Conservation (phyloP, 139 green algal genomes). For the Chlamydomonas incerta region DNA sequence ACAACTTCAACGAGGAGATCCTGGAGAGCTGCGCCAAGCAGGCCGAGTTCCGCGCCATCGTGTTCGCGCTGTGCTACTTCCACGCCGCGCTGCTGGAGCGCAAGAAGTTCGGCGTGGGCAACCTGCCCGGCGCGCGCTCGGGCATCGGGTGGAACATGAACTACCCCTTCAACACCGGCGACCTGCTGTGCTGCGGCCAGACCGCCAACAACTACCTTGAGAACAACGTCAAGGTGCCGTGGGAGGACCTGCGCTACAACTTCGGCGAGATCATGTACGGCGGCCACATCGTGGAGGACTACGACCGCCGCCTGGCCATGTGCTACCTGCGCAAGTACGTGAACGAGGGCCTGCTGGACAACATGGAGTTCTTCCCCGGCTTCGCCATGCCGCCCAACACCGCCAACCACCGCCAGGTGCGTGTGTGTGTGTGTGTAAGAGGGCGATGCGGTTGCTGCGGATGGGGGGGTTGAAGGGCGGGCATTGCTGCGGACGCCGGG, state of each 20-base stretch:
- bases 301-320: constrained; percentile 87
- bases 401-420: constrained; percentile 76
- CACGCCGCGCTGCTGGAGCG: constrained; percentile 90
- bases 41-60: constrained; percentile 85
- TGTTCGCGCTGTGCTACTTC: constrained; percentile 95
- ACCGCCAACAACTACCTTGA: constrained; percentile 92
- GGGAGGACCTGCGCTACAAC: constrained; percentile 92
- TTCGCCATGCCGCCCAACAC: constrained; percentile 78
- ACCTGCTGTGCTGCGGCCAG: constrained; percentile 90
- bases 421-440: too few relatives aligned
- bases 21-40: constrained; percentile 90
- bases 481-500: too few relatives aligned
- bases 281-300: constrained; percentile 95
- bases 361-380: constrained; percentile 83
- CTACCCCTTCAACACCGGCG: constrained; percentile 95
- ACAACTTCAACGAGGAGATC: constrained; percentile 88
- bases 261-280: constrained; percentile 98
- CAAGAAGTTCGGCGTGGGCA: constrained; percentile 96
- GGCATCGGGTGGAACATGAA: constrained; percentile 97
- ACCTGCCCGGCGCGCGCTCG: constrained; percentile 76
- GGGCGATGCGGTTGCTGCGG: too few relatives aligned
- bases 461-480: too few relatives aligned
- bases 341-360: constrained; percentile 86
- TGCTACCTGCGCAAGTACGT: constrained; percentile 76
- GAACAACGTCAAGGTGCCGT: constrained; percentile 89